Evolutionary conservation across 2,329 filamentous ascomycete species (phyloP).

Genomic region (Chalara sp.): DNA sequence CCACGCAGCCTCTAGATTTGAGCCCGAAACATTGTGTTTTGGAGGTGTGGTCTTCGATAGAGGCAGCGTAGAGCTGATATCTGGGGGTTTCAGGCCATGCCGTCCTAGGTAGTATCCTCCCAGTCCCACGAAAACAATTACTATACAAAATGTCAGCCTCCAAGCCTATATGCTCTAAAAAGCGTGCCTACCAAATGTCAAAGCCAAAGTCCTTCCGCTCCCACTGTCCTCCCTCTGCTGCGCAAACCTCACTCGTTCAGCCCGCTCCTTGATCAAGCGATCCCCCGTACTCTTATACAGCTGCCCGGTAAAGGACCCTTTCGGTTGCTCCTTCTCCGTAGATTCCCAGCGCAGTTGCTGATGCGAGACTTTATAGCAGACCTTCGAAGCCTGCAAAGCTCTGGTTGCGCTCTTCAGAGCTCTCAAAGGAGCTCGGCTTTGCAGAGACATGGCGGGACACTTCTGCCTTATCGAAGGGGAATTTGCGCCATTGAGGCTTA

Average conservation of each 20-base stretch:
- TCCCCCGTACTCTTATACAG: conserved; percentile 51
- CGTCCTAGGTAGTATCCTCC: conserved; percentile 50
- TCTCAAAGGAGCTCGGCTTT: too few species aligned
- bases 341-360: conserved; percentile 6
- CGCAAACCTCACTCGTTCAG: conserved; percentile 45
- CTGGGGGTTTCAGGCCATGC: conserved; percentile 42
- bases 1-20: conserved; percentile 64
- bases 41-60: conserved; percentile 44
- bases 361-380: too few species aligned
- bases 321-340: conserved; percentile 13
- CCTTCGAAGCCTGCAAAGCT: too few species aligned
- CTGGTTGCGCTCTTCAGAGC: too few species aligned
- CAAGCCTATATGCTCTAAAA: not conserved
- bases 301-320: conserved; percentile 47
- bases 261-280: conserved; percentile 46
- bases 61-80: conserved; percentile 52
- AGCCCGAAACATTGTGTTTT: conserved; percentile 49
- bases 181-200: conserved; percentile 43
- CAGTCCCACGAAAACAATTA: conserved; percentile 21
- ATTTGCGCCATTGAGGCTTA: too few species aligned
- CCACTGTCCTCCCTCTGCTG: conserved; percentile 31
- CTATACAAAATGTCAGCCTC: not conserved
- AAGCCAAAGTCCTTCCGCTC: conserved; percentile 40
- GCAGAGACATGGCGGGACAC: too few species aligned
- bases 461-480: too few species aligned